Conservation (phyloP, 805 yeast species). For the Myxozyma melibiosi region DNA sequence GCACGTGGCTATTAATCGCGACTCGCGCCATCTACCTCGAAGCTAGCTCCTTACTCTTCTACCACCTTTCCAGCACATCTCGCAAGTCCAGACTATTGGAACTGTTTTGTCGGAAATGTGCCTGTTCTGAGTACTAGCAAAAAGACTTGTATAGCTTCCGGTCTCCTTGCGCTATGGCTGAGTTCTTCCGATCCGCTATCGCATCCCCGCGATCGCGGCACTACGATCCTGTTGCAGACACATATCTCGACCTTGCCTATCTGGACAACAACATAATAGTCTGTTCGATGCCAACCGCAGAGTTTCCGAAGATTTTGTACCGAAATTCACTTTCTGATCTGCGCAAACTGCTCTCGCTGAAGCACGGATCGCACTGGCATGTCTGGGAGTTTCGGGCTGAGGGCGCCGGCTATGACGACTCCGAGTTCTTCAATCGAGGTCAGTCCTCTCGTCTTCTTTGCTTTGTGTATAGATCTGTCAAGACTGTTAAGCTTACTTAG, state of each 20-base stretch:
- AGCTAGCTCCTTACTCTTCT: no score
- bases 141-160: neutral
- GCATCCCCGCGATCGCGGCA: slow-evolving; percentile 40
- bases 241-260: slow-evolving; percentile 64
- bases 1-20: no score
- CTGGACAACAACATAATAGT: slow-evolving; percentile 67
- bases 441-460: neutral
- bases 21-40: no score
- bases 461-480: neutral
- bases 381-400: slow-evolving; percentile 74
- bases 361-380: slow-evolving; percentile 65
- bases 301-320: slow-evolving; percentile 49
- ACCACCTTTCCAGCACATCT: no score
- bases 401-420: slow-evolving; percentile 48
- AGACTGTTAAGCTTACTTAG: neutral
- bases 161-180: slow-evolving; percentile 31
- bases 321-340: slow-evolving; percentile 58
- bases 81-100: no score
- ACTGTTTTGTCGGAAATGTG: no score
- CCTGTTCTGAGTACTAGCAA: no score
- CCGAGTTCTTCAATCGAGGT: slow-evolving; percentile 39
- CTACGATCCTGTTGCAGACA: slow-evolving; percentile 40
- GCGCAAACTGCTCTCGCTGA: slow-evolving; percentile 48
- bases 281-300: slow-evolving; percentile 70
- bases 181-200: slow-evolving; percentile 37